Conservation (phyloP, 192 early-diverging fungal species). For the Jimgerdemannia lactiflua region DNA sequence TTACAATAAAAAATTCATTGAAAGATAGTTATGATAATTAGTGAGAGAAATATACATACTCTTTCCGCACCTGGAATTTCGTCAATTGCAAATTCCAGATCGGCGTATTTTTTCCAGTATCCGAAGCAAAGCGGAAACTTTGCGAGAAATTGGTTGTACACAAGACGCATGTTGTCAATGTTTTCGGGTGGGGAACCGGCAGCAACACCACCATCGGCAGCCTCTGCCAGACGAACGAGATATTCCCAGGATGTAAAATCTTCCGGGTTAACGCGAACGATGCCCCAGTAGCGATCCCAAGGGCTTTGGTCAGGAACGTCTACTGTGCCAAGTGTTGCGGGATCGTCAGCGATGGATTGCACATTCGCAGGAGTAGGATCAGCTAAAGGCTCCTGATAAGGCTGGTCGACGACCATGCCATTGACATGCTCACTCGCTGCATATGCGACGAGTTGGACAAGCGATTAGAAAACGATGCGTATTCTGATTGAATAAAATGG, state of each 20-base stretch:
- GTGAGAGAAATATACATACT: constrained; percentile 31
- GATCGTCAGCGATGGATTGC: background rate
- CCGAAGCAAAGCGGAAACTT: constrained; percentile 78
- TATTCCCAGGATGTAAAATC: constrained; percentile 73
- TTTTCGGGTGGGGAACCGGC: constrained; percentile 44
- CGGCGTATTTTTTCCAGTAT: constrained; percentile 81
- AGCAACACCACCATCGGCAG: constrained; percentile 49
- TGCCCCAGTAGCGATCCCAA: constrained; percentile 55
- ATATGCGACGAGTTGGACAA: background rate
- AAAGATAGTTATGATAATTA: background rate
- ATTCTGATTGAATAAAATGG: background rate
- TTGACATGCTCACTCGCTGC: background rate
- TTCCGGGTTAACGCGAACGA: constrained; percentile 52
- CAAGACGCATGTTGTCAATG: constrained; percentile 41
- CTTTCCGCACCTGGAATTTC: constrained; percentile 58
- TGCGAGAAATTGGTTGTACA: constrained; percentile 63
- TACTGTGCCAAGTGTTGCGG: background rate
- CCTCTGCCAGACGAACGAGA: constrained; percentile 57
- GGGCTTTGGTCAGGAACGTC: constrained; percentile 12
- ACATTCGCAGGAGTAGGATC: background rate
- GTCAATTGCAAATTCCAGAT: constrained; percentile 49
- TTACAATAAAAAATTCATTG: too few relatives aligned
- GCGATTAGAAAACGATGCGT: background rate
- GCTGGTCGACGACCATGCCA: background rate
- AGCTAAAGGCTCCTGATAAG: background rate